Conservation (phyloP, 768 basidiomycete genomes). For the Rickenella mellea region DNA sequence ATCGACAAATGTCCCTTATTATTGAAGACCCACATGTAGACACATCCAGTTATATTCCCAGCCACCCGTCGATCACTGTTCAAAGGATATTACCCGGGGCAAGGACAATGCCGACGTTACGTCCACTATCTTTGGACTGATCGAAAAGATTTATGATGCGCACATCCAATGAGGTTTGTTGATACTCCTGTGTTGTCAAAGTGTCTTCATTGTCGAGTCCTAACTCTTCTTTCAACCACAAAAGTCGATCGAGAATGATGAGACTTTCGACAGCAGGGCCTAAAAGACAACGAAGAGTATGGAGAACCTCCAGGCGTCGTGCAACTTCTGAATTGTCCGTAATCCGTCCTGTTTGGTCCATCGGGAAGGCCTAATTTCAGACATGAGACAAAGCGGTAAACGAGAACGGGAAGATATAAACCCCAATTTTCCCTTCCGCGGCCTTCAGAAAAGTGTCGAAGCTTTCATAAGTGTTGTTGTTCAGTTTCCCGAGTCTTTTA, state of each 20-base stretch:
- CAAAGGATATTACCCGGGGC: too few relatives aligned
- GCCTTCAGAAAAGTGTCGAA: constrained; percentile 40
- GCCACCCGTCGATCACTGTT: too few relatives aligned
- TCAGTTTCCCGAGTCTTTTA: constrained; percentile 38
- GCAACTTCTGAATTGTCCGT: constrained; percentile 21
- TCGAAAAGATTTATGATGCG: constrained; percentile 61
- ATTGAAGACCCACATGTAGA: too few relatives aligned
- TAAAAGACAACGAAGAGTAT: constrained; percentile 56
- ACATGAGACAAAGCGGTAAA: constrained; percentile 1
- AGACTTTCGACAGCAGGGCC: constrained; percentile 61
- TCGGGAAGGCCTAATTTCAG: constrained; percentile 3
- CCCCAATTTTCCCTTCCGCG: constrained; percentile 18
- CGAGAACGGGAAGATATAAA: constrained; percentile 7
- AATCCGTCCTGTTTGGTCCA: constrained; percentile 14
- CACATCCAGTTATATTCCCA: too few relatives aligned
- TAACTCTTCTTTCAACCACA: constrained; percentile 42
- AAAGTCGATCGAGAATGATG: constrained; percentile 51
- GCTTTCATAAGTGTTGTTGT: constrained; percentile 35
- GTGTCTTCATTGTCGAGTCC: constrained; percentile 12
- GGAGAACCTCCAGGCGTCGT: constrained; percentile 44
- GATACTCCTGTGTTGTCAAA: constrained; percentile 17
- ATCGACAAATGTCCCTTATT: too few relatives aligned
- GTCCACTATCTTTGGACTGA: constrained; percentile 59
- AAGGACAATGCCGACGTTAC: constrained; percentile 60
- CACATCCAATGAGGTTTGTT: constrained; percentile 15